Evolutionary conservation across 2,329 filamentous ascomycete species (phyloP).

Genomic region (Mollisia scopiformis): DNA sequence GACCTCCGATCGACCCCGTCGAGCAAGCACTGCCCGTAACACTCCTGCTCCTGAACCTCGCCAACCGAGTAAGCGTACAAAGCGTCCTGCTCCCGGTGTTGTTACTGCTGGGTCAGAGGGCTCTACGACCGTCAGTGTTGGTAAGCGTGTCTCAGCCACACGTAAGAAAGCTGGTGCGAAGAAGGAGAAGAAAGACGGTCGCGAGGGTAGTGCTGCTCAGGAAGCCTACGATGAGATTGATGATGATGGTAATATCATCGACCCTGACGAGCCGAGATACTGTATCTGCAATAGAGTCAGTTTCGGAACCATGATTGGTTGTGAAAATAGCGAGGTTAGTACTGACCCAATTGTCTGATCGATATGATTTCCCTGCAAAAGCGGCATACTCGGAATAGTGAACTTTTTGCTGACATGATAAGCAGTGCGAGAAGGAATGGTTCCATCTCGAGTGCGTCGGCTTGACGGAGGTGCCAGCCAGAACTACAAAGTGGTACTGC

Average conservation of each 20-base stretch:
- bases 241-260: constrained; percentile 70
- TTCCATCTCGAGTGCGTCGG: constrained; percentile 82
- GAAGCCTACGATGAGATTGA: constrained; percentile 62
- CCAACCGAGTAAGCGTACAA: constrained; percentile 60
- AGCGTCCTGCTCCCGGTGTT: constrained; percentile 72
- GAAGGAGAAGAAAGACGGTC: constrained; percentile 41
- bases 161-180: constrained; percentile 62
- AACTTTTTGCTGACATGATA: constrained; percentile 19
- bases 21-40: constrained; percentile 43
- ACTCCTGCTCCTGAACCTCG: constrained; percentile 45
- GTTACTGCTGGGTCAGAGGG: constrained; percentile 54
- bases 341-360: constrained; percentile 16
- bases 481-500: constrained; percentile 84
- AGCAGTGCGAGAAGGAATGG: constrained; percentile 78
- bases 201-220: constrained; percentile 47
- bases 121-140: constrained; percentile 63
- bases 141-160: constrained; percentile 71
- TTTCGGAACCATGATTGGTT: constrained; percentile 82
- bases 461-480: constrained; percentile 66
- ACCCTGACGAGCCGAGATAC: constrained; percentile 76
- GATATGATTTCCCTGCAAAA: background rate
- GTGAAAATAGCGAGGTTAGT: constrained; percentile 76
- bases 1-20: constrained; percentile 36
- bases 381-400: background rate
- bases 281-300: constrained; percentile 80